Evolutionary conservation across 164 flowering plant species (phyloP).

Genomic region (Santalum album): DNA sequence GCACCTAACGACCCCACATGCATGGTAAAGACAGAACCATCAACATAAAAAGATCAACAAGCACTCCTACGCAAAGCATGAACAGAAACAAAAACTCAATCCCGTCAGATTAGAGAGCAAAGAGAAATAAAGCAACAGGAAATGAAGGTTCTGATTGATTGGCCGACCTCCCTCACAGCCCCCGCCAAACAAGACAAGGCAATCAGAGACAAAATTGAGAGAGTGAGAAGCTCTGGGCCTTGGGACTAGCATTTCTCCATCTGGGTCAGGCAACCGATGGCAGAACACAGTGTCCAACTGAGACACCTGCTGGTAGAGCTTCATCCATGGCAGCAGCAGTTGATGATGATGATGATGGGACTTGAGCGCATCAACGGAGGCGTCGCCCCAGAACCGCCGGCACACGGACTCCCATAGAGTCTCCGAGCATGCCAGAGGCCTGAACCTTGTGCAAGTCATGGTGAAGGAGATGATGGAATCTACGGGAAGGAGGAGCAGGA

Average conservation of each 20-base stretch:
- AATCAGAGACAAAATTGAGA: constrained; percentile 69
- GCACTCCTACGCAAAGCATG: too few species aligned
- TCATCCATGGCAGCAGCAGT: constrained; percentile 46
- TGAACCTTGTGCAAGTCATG: constrained; percentile 67
- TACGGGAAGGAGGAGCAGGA: constrained; percentile 67
- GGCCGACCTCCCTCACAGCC: constrained; percentile 89
- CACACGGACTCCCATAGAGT: constrained; percentile 73
- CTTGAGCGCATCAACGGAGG: constrained; percentile 45
- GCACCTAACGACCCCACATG: too few species aligned
- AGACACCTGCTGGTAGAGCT: constrained; percentile 46
- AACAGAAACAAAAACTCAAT: too few species aligned
- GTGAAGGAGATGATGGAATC: constrained; percentile 65
- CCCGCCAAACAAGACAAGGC: constrained; percentile 85
- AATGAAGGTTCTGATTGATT: constrained; percentile 3
- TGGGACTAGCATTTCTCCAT: constrained; percentile 24
- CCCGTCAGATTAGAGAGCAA: too few species aligned
- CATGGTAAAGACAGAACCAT: too few species aligned
- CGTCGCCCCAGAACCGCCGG: constrained; percentile 62
- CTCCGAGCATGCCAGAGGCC: constrained; percentile 43
- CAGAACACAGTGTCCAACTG: constrained; percentile 47
- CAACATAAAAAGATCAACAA: too few species aligned
- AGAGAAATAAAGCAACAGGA: neutral
- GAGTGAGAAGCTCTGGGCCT: constrained; percentile 85
- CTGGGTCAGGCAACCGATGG: constrained; percentile 26
- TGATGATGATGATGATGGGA: neutral